Conservation (phyloP, 2,329 filamentous ascomycete species). For the Immersiporthe knoxdaviesiana region DNA sequence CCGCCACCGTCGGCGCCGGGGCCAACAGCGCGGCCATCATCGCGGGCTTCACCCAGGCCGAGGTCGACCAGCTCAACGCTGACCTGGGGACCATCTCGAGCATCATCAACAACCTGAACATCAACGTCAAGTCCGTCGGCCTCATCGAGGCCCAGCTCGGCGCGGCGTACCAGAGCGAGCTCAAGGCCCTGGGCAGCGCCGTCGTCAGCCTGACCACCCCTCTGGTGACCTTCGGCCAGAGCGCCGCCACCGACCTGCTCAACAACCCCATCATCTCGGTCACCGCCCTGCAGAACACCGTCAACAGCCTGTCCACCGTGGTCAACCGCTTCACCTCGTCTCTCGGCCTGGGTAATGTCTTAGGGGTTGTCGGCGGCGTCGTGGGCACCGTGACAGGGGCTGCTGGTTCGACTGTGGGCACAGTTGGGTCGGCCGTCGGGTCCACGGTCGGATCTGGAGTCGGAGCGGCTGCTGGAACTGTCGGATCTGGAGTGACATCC, state of each 20-base stretch:
- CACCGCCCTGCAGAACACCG: not conserved
- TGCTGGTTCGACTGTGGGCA: not conserved
- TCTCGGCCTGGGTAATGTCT: conserved; percentile 6
- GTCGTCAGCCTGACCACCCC: not conserved
- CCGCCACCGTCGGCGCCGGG: not conserved
- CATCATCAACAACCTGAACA: not conserved
- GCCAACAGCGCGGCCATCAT: not conserved
- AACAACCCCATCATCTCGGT: not conserved
- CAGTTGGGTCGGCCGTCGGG: not conserved
- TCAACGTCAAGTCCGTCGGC: not conserved
- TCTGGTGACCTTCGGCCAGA: not conserved
- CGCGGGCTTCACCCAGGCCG: not conserved
- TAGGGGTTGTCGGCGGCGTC: not conserved
- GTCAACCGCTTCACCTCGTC: conserved; percentile 5
- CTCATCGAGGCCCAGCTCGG: not conserved
- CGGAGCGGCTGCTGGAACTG: not conserved
- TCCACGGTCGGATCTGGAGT: not conserved
- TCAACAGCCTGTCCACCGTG: not conserved
- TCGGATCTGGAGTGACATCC: not conserved
- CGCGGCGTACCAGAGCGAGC: not conserved
- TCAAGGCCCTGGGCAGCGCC: not conserved
- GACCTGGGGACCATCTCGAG: not conserved
- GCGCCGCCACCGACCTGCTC: not conserved
- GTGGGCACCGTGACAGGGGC: not conserved
- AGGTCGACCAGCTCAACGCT: not conserved